These are phyloP conservation scores for Fragaria iinumae DNA, from an alignment of 306 rosid species.

Conservation along the genomic window DNA sequence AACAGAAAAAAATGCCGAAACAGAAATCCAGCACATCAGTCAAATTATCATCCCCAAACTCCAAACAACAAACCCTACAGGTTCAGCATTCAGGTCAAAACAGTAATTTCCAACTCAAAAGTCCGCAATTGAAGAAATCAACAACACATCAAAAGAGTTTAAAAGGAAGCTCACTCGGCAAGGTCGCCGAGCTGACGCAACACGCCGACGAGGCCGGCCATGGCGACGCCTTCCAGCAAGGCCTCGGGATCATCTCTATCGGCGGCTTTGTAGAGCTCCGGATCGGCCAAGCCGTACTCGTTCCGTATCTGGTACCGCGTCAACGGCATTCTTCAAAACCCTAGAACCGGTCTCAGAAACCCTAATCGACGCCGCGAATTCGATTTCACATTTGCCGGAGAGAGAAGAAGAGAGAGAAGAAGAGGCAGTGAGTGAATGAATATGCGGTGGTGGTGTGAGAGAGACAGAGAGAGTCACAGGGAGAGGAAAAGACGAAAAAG, in stretches of 20 bases:
- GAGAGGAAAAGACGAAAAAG: neutral
- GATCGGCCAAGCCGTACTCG: slow-evolving; percentile 80
- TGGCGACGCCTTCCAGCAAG: slow-evolving; percentile 77
- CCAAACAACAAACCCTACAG: slow-evolving; percentile 17
- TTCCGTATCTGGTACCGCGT: slow-evolving; percentile 65
- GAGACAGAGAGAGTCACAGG: slow-evolving; percentile 26
- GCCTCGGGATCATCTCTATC: slow-evolving; percentile 93
- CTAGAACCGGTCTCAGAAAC: slow-evolving; percentile 9
- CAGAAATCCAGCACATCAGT: slow-evolving; percentile 15
- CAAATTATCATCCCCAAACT: slow-evolving; percentile 4
- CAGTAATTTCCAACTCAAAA: neutral
- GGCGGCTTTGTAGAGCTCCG: slow-evolving; percentile 72
- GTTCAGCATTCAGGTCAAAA: slow-evolving; percentile 13
- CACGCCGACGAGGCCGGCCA: slow-evolving; percentile 86
- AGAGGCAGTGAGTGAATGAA: slow-evolving; percentile 23
- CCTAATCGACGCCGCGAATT: slow-evolving; percentile 7
- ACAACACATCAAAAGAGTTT: neutral
- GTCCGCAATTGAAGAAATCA: neutral
- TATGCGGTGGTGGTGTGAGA: slow-evolving; percentile 28
- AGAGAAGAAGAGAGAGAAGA: slow-evolving; percentile 12
- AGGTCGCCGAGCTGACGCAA: slow-evolving; percentile 99
- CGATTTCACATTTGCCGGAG: slow-evolving; percentile 40
- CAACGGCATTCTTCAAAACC: slow-evolving; percentile 60
- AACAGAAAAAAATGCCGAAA: neutral
- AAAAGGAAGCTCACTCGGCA: slow-evolving; percentile 58